phyloP scores from a whole-genome alignment of 371 early-diverging fungal species.

The Rhizopus arrhizus region DNA sequence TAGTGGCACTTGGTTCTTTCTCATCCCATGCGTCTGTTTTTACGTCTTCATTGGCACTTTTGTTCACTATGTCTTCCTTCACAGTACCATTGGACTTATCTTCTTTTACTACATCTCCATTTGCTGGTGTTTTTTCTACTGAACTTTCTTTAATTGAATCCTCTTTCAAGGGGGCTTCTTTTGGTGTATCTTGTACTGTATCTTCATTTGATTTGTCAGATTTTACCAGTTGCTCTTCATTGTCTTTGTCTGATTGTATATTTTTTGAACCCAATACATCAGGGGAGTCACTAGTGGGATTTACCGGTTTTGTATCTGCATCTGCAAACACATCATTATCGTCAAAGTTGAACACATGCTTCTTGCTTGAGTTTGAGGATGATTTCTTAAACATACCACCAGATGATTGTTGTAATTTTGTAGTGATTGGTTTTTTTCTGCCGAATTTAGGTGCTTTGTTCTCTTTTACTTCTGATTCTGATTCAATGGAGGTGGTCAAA shows the following conservation, averaged over 20 bases:
- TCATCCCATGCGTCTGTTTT: neutral
- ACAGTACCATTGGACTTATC: neutral
- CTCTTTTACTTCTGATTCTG: too few relatives aligned
- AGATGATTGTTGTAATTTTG: neutral
- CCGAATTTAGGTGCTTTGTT: neutral
- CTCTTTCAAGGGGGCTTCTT: too few relatives aligned
- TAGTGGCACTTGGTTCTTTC: neutral
- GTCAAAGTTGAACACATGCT: neutral
- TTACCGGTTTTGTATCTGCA: constrained; percentile 1
- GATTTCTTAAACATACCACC: neutral
- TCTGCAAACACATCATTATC: constrained; percentile 15
- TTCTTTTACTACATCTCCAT: neutral
- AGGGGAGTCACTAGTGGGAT: too few relatives aligned
- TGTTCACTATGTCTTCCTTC: neutral
- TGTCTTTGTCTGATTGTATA: too few relatives aligned
- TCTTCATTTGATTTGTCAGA: too few relatives aligned
- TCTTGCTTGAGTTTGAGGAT: neutral
- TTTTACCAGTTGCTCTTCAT: too few relatives aligned
- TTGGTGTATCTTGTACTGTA: too few relatives aligned
- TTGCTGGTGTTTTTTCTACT: neutral
- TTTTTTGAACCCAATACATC: too few relatives aligned
- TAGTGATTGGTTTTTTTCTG: neutral
- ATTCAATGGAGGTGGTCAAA: too few relatives aligned
- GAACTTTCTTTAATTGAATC: neutral
- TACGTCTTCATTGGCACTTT: neutral